Conservation (phyloP, 768 basidiomycete genomes). For the Collybia nuda region DNA sequence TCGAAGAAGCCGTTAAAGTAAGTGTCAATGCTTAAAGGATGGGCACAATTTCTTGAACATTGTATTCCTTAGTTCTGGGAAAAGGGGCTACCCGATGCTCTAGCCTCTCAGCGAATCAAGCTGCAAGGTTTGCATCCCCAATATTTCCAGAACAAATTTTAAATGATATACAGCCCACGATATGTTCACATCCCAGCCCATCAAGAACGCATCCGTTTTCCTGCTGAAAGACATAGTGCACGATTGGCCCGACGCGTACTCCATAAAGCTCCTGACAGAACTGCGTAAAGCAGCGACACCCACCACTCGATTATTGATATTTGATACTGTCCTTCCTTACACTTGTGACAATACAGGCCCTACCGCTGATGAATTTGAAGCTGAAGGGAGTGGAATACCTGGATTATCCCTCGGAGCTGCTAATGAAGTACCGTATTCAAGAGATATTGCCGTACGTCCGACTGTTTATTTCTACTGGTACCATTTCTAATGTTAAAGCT, state of each 20-base stretch:
- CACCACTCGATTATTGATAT: slow-evolving; percentile 32
- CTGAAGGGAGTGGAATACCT: slow-evolving; percentile 1
- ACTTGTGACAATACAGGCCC: slow-evolving; percentile 13
- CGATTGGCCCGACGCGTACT: slow-evolving; percentile 35
- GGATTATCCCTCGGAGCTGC: slow-evolving; percentile 6
- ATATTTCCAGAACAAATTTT: too few relatives aligned
- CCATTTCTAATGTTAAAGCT: background rate
- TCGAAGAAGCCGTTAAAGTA: slow-evolving; percentile 14
- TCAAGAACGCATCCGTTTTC: slow-evolving; percentile 33
- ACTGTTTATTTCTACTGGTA: background rate
- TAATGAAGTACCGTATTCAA: slow-evolving; percentile 5
- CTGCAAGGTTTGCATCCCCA: slow-evolving; percentile 21
- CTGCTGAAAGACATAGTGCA: slow-evolving; percentile 35
- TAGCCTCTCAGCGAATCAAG: background rate
- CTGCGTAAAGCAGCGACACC: slow-evolving; percentile 31
- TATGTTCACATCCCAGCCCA: slow-evolving; percentile 37
- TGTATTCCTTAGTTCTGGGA: too few relatives aligned
- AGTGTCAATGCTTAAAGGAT: background rate
- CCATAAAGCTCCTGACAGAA: slow-evolving; percentile 26
- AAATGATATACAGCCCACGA: slow-evolving; percentile 28
- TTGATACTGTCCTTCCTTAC: slow-evolving; percentile 33
- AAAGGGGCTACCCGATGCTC: too few relatives aligned
- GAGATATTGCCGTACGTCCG: slow-evolving; percentile 3
- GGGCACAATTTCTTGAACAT: background rate
- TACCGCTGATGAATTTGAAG: background rate